These are phyloP conservation scores for Globisporangium orthogonon DNA, from an alignment of 352 stramenopile species.

Conservation along the genomic window DNA sequence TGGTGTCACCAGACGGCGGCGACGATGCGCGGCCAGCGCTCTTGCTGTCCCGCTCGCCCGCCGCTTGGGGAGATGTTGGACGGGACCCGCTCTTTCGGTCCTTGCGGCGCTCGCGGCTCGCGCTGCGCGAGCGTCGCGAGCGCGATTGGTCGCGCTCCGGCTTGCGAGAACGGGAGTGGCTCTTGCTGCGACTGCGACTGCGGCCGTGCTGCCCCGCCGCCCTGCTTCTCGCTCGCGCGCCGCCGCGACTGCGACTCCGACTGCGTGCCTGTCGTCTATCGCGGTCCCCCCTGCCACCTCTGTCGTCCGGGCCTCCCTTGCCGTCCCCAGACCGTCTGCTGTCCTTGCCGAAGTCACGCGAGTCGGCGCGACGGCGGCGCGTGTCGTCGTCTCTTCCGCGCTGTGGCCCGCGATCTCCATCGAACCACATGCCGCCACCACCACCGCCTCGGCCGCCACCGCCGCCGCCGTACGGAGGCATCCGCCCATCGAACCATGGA, in stretches of 20 bases:
- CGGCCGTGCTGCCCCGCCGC: slow-evolving; percentile 15
- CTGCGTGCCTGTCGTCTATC: slow-evolving; percentile 27
- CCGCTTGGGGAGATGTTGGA: slow-evolving; percentile 3
- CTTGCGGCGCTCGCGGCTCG: slow-evolving; percentile 24
- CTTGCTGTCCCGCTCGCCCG: slow-evolving; percentile 4
- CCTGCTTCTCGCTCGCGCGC: slow-evolving; percentile 12
- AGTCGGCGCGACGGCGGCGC: slow-evolving; percentile 35
- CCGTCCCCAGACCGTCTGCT: slow-evolving; percentile 11
- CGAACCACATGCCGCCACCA: slow-evolving; percentile 35
- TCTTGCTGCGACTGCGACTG: slow-evolving; percentile 57
- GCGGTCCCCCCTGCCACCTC: slow-evolving; percentile 3
- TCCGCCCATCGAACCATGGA: slow-evolving; percentile 64
- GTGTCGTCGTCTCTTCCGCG: slow-evolving; percentile 37
- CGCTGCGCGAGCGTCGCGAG: slow-evolving; percentile 38
- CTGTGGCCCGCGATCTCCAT: slow-evolving; percentile 29
- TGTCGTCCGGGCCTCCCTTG: slow-evolving; percentile 19
- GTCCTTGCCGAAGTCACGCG: slow-evolving; percentile 31
- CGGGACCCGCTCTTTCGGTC: slow-evolving; percentile 11
- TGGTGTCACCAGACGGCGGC: background rate
- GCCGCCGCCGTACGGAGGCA: slow-evolving; percentile 40
- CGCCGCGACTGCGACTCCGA: slow-evolving; percentile 26
- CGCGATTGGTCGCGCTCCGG: slow-evolving; percentile 28
- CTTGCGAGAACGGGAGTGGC: slow-evolving; percentile 36
- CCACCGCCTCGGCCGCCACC: slow-evolving; percentile 28
- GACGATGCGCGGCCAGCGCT: background rate